phyloP scores from a whole-genome alignment of 495 filamentous ascomycete genomes.

The Aspergillus bertholletiae region DNA sequence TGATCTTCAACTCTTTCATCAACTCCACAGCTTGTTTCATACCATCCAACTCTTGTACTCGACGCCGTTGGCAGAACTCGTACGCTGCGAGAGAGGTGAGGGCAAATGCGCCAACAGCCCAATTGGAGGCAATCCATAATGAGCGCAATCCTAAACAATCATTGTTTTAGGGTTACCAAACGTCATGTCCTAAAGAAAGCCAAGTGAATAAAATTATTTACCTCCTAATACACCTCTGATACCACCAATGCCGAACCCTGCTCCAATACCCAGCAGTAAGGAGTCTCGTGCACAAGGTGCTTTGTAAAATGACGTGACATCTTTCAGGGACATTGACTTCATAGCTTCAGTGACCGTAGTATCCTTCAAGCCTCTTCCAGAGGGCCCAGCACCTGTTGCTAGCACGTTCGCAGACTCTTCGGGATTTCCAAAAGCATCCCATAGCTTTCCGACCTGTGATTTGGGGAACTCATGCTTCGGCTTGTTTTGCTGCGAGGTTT shows the following conservation, averaged over 20 bases:
- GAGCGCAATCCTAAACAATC: constrained; percentile 35
- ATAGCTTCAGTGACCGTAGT: constrained; percentile 59
- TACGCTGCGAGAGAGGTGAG: constrained; percentile 61
- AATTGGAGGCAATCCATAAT: constrained; percentile 64
- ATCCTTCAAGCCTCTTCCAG: constrained; percentile 43
- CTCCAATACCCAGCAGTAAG: constrained; percentile 75
- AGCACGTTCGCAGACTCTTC: constrained; percentile 49
- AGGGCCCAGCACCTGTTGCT: constrained; percentile 34
- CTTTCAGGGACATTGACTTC: constrained; percentile 60
- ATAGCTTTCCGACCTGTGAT: constrained; percentile 49
- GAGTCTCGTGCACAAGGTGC: constrained; percentile 81
- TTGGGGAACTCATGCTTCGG: constrained; percentile 40
- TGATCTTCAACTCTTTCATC: constrained; percentile 67
- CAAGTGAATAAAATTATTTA: constrained; percentile 30
- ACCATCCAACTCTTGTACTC: constrained; percentile 67
- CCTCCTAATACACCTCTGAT: constrained; percentile 70
- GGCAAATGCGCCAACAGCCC: constrained; percentile 76
- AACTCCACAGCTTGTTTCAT: constrained; percentile 79
- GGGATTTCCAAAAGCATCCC: constrained; percentile 49
- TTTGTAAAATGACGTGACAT: constrained; percentile 72
- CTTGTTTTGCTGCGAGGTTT: constrained; percentile 23
- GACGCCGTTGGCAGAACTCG: constrained; percentile 74
- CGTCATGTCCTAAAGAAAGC: neutral
- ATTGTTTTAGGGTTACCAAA: constrained; percentile 6
- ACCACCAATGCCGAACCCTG: constrained; percentile 70